A percentile compares a stretch with the other conserved stretches of the same genome.
Evolutionary conservation across 768 basidiomycete species (phyloP).

Genomic region (Tylopilus rubrobrunneus): DNA sequence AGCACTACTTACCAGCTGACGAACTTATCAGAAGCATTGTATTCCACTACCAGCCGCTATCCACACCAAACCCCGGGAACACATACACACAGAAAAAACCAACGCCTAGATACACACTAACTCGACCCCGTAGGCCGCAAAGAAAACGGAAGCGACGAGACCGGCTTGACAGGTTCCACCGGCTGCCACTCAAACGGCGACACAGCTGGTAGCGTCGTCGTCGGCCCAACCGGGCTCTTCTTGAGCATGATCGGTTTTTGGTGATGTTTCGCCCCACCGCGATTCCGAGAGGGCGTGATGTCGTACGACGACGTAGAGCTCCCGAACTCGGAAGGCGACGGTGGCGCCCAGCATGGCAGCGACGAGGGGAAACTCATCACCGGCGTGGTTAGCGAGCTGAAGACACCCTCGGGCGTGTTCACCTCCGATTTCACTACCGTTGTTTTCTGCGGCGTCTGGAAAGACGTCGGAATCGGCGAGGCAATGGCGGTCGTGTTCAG

Average conservation of each 20-base stretch:
- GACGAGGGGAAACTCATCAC: conserved; percentile 24
- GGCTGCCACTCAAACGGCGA: conserved; percentile 24
- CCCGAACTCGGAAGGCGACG: conserved; percentile 15
- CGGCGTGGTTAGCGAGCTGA: conserved; percentile 17
- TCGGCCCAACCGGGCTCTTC: conserved; percentile 16
- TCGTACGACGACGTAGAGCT: conserved; percentile 9
- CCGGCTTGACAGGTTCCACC: conserved; percentile 22
- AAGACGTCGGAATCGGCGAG: conserved; percentile 20
- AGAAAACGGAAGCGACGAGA: conserved; percentile 23
- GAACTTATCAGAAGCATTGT: too few relatives aligned
- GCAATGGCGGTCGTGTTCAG: conserved; percentile 52
- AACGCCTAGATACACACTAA: neutral
- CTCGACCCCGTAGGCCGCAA: conserved; percentile 17
- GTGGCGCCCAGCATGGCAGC: conserved; percentile 22
- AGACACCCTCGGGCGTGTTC: conserved; percentile 1
- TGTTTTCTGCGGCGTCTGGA: conserved; percentile 28
- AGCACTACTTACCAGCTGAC: too few relatives aligned
- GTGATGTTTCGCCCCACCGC: conserved; percentile 31
- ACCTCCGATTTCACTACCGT: conserved; percentile 3
- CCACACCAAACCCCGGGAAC: neutral
- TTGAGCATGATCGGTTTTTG: conserved; percentile 32
- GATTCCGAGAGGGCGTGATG: conserved; percentile 21
- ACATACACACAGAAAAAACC: neutral
- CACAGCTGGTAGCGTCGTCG: neutral
- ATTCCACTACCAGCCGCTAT: neutral